Base-by-base conservation (phyloP, 345 rosid genomes). In the Atalantia buxifolia region DNA sequence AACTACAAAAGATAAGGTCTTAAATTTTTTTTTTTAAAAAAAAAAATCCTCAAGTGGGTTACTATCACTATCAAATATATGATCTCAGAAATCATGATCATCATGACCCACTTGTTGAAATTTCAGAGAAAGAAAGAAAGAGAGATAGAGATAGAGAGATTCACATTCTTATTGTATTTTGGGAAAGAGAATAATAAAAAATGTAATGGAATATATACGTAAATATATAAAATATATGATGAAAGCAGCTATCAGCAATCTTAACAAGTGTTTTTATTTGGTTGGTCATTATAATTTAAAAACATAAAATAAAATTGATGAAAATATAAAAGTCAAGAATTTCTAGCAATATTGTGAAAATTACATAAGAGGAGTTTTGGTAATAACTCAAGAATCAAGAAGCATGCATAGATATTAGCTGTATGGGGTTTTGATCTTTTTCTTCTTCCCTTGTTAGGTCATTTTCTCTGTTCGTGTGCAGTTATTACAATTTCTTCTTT, bases 21-120 rank as follows among this genome's bases (percentile, higher is more conserved):
- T 38, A 8, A 21, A n/a, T n/a, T n/a, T n/a, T n/a, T n/a, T n/a
- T n/a, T n/a, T 19, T 22, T 0, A 2, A 36, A 25, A 38, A 36
- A 9, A 12, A 55, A n/a, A 38, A 25, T 2, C 7, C 67, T 31
- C 38, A 18, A 9, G 10, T 63, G 24, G 77, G 40, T 38, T 76
- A 55, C 80, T 80, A 65, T 80, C 80, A 71, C 77, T 67, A 28
- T 80, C 76, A 63, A 36, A 31, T 63, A 10, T 33, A 57, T 60
- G 66, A 31, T 75, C 42, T 80, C 70, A 61, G 42, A 75, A 25
- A 80, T 61, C 71, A 35, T 13, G 50, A 45, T 61, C 71, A 67
- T 74, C 59, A 55, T 76, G 73, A 65, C 83, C 73, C 50, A 65
- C 53, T 76, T 71, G 71, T 64, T 66, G 36, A 24, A 45, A 38